Evolutionary conservation across 805 yeast species (phyloP).

Genomic region (Ogataea wickerhamii): DNA sequence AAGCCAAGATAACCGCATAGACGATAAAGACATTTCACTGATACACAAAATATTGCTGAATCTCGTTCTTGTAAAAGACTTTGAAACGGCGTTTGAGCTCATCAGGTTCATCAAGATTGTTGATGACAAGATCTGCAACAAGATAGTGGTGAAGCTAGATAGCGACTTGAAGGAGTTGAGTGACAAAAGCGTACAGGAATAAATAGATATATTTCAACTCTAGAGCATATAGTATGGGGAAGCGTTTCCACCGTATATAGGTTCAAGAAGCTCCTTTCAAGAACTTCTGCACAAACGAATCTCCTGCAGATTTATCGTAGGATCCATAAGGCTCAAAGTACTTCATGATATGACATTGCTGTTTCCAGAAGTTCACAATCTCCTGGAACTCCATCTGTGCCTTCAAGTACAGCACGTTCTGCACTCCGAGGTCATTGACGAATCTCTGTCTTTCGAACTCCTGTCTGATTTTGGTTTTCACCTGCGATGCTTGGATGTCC

Average conservation of each 20-base stretch:
- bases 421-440: slow-evolving; percentile 60
- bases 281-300: slow-evolving; percentile 70
- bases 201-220: slow-evolving; percentile 6
- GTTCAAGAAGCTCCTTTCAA: slow-evolving; percentile 50
- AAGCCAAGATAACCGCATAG: slow-evolving; percentile 21
- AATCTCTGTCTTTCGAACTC: slow-evolving; percentile 83
- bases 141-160: slow-evolving; percentile 32
- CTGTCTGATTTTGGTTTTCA: slow-evolving; percentile 82
- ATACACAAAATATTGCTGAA: slow-evolving; percentile 42
- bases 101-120: slow-evolving; percentile 51
- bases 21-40: slow-evolving; percentile 35
- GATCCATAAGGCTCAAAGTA: slow-evolving; percentile 68
- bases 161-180: slow-evolving; percentile 6
- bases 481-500: slow-evolving; percentile 73
- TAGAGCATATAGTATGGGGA: slow-evolving; percentile 18
- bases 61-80: slow-evolving; percentile 38
- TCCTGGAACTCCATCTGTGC: slow-evolving; percentile 93
- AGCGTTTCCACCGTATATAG: not conserved
- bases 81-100: slow-evolving; percentile 54
- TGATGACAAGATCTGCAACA: slow-evolving; percentile 35
- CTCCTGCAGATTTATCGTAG: slow-evolving; percentile 51
- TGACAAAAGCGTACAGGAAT: slow-evolving; percentile 6
- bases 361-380: slow-evolving; percentile 85
- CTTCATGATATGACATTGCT: slow-evolving; percentile 77
- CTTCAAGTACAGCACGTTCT: slow-evolving; percentile 69